A percentile compares a stretch with the other conserved stretches of the same genome.
These are phyloP conservation scores for Anthracocystis setariae DNA, from an alignment of 1,284 basidiomycete species.

Conservation along the genomic window DNA sequence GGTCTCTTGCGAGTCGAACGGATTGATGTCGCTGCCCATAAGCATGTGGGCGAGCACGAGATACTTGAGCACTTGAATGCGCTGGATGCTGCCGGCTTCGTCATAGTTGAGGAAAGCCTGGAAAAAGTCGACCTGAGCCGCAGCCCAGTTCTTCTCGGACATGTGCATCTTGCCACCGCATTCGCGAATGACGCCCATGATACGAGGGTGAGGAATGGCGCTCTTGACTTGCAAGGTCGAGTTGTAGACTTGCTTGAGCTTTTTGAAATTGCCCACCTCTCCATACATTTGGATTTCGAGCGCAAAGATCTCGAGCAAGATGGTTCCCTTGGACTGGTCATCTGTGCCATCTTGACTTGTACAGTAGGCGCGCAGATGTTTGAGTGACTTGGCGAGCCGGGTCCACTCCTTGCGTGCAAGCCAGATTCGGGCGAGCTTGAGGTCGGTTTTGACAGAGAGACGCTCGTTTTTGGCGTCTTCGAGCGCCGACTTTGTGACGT, in stretches of 20 bases:
- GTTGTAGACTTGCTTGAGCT: constrained; percentile 96
- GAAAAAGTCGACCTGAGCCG: constrained; percentile 97
- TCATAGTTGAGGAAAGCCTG: constrained; percentile 99
- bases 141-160: constrained; percentile 97
- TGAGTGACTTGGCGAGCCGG: constrained; percentile 74
- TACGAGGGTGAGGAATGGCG: constrained; percentile 96
- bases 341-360: constrained; percentile 75
- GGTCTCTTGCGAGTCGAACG: constrained; percentile 98
- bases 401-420: constrained; percentile 90
- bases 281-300: constrained; percentile 99
- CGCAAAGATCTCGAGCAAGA: constrained; percentile 96
- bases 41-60: constrained; percentile 98
- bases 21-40: constrained; percentile 97
- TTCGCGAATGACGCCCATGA: constrained; percentile 98
- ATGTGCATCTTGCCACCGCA: constrained; percentile 99
- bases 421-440: constrained; percentile 98
- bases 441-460: constrained; percentile 90
- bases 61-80: constrained; percentile 98
- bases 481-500: constrained; percentile 86
- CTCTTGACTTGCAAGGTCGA: constrained; percentile 90
- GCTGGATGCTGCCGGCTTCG: constrained; percentile 93
- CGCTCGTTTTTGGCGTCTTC: constrained; percentile 97
- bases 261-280: constrained; percentile 92
- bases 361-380: constrained; percentile 70
- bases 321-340: constrained; percentile 88